A percentile compares a stretch with the other conserved stretches of the same genome.
These are phyloP conservation scores for Sporothrix brunneoviolacea DNA, from an alignment of 2,329 filamentous ascomycete genomes.

Conservation along the genomic window DNA sequence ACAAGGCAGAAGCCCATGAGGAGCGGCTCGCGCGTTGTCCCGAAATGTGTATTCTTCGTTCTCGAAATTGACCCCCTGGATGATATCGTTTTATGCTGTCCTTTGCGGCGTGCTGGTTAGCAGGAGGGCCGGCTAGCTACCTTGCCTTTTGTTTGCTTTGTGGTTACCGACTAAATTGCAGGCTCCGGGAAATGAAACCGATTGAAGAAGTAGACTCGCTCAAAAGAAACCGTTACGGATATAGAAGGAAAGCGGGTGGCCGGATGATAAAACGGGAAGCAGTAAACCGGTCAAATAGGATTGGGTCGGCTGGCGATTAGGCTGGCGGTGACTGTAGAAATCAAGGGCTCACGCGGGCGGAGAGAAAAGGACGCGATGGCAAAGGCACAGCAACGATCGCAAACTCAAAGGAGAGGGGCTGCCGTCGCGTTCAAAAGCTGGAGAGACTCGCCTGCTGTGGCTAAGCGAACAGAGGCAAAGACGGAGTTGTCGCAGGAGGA, in stretches of 20 bases:
- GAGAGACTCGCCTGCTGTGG: too few relatives aligned
- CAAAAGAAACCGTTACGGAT: neutral
- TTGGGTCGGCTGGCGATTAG: neutral
- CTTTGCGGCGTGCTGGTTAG: too few relatives aligned
- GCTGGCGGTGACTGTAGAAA: neutral
- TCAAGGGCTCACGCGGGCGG: neutral
- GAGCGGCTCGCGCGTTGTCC: neutral
- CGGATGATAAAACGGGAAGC: slow-evolving; percentile 1
- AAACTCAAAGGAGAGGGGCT: too few relatives aligned
- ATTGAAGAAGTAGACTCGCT: neutral
- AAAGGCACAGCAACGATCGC: too few relatives aligned
- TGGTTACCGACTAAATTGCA: neutral
- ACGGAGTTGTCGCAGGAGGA: too few relatives aligned
- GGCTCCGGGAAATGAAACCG: neutral
- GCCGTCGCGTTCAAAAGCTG: too few relatives aligned
- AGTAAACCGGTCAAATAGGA: neutral
- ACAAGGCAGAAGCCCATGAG: slow-evolving; percentile 9
- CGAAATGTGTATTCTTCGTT: neutral
- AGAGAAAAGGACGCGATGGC: neutral
- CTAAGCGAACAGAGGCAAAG: too few relatives aligned
- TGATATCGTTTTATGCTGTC: too few relatives aligned
- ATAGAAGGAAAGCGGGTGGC: neutral
- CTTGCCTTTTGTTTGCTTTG: neutral
- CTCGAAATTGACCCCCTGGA: too few relatives aligned
- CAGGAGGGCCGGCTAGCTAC: too few relatives aligned